phyloP scores from a whole-genome alignment of 352 stramenopile species.

The Phytophthora cactorum region DNA sequence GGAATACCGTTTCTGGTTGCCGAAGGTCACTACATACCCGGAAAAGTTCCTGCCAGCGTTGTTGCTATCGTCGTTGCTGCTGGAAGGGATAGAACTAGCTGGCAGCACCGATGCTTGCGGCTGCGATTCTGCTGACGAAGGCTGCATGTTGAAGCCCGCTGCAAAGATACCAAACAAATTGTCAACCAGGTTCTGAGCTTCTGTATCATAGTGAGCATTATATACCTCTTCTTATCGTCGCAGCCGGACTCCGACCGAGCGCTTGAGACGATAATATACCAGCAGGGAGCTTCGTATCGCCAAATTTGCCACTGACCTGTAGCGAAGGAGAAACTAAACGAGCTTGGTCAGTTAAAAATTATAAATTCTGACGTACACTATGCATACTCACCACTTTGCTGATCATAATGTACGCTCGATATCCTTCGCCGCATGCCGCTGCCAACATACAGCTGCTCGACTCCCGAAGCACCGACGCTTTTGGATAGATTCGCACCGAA shows the following conservation, averaged over 20 bases:
- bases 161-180: not conserved
- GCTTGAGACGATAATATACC: constrained; percentile 57
- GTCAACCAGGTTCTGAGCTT: not conserved
- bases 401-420: constrained; percentile 65
- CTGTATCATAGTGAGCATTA: not conserved
- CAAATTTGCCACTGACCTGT: constrained; percentile 24
- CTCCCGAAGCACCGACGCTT: constrained; percentile 8
- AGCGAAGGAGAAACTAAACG: constrained; percentile 22
- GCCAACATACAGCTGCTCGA: constrained; percentile 46
- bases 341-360: constrained; percentile 1
- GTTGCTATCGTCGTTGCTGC: constrained; percentile 8
- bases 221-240: constrained; percentile 40
- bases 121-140: constrained; percentile 41
- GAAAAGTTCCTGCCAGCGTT: constrained; percentile 32
- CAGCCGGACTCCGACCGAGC: constrained; percentile 43
- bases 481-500: constrained; percentile 32
- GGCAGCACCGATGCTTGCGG: constrained; percentile 9
- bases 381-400: constrained; percentile 37
- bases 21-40: constrained; percentile 50
- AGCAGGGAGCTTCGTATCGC: constrained; percentile 34
- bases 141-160: constrained; percentile 46
- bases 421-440: constrained; percentile 47
- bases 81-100: constrained; percentile 14
- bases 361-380: not conserved
- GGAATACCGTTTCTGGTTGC: constrained; percentile 56